Percentiles rank a stretch among this genome's conserved stretches.
Conservation (phyloP, 495 filamentous ascomycete genomes). For the Chaetomidium leptoderma region DNA sequence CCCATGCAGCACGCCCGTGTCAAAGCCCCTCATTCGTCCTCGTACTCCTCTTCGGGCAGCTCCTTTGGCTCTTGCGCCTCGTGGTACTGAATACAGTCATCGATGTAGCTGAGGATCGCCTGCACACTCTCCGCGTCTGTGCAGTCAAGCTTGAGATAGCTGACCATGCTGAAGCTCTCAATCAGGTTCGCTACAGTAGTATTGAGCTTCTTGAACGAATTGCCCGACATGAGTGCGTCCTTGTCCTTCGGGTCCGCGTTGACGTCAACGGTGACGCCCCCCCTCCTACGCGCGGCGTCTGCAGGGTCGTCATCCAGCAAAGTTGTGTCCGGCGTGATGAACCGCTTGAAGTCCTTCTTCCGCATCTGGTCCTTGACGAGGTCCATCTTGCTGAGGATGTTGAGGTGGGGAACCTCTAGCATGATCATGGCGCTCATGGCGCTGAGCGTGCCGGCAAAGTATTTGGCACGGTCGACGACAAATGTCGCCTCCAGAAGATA, state of each 20-base stretch:
- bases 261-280: conserved; percentile 36
- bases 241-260: conserved; percentile 53
- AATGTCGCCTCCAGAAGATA: conserved; percentile 96
- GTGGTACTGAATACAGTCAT: conserved; percentile 92
- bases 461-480: conserved; percentile 90
- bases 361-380: conserved; percentile 79
- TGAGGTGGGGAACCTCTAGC: conserved; percentile 93
- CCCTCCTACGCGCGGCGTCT: conserved; percentile 45
- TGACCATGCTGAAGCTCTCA: conserved; percentile 97
- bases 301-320: conserved; percentile 67
- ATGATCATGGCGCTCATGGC: conserved; percentile 99
- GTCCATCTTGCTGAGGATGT: conserved; percentile 96
- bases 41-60: conserved; percentile 67
- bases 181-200: conserved; percentile 82
- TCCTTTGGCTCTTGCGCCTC: conserved; percentile 94
- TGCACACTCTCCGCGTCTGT: conserved; percentile 92
- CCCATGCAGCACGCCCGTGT: neutral
- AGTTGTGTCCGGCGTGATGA: conserved; percentile 74
- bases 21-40: conserved; percentile 42
- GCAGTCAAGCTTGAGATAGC: conserved; percentile 81
- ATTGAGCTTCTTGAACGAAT: conserved; percentile 73
- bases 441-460: conserved; percentile 89
- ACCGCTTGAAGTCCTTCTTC: conserved; percentile 78
- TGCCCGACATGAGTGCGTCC: conserved; percentile 69
- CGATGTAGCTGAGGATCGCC: conserved; percentile 90